A percentile compares a stretch with the other conserved stretches of the same genome.
Conservation (phyloP, 768 basidiomycete species). For the Boletus sp. region DNA sequence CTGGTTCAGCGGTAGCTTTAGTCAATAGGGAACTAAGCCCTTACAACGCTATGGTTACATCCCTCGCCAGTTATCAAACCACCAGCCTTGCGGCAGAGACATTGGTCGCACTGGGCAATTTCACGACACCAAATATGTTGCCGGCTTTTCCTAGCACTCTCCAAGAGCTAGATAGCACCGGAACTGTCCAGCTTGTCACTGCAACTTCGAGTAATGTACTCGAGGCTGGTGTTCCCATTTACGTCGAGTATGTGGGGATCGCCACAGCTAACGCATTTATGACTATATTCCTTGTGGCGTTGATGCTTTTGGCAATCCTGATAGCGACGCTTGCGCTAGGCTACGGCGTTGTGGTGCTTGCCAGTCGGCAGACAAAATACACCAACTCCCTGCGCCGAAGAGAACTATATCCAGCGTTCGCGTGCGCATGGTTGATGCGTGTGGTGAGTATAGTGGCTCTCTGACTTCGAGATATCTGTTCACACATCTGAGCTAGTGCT, state of each 20-base stretch:
- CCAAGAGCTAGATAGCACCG: constrained; percentile 24
- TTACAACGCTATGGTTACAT: constrained; percentile 46
- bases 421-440: constrained; percentile 60
- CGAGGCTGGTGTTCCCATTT: constrained; percentile 79
- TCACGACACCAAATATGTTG: constrained; percentile 5
- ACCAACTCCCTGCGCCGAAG: constrained; percentile 18
- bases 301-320: constrained; percentile 66
- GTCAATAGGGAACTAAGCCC: constrained; percentile 83
- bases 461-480: neutral
- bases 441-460: constrained; percentile 46
- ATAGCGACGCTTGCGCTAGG: constrained; percentile 49
- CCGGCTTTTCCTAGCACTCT: constrained; percentile 13
- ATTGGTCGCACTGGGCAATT: constrained; percentile 10
- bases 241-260: constrained; percentile 71
- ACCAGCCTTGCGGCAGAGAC: constrained; percentile 4
- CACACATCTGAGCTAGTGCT: constrained; percentile 37
- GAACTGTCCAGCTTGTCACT: constrained; percentile 64
- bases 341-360: constrained; percentile 41
- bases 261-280: constrained; percentile 87
- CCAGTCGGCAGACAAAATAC: constrained; percentile 19
- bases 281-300: constrained; percentile 73
- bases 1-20: constrained; percentile 62
- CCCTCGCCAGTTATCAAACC: neutral
- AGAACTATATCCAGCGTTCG: constrained; percentile 43
- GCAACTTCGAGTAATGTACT: constrained; percentile 60